phyloP scores from a whole-genome alignment of 306 rosid species.

The Rosa multiflora region DNA sequence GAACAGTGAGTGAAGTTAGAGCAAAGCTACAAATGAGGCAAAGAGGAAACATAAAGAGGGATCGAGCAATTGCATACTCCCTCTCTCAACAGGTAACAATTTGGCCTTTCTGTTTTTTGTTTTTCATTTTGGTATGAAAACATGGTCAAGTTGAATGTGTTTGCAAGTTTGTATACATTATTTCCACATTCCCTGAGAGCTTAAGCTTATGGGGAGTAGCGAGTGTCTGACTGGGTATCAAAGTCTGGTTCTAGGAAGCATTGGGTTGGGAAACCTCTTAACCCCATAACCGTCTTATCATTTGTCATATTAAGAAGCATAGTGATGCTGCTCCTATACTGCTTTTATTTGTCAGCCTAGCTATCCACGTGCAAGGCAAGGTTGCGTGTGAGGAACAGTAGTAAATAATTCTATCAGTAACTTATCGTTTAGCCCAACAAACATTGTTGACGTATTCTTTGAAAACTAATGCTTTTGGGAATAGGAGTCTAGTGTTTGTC shows the following conservation, averaged over 20 bases:
- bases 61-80: conserved; percentile 66
- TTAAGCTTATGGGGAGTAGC: background rate
- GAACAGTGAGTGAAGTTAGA: conserved; percentile 64
- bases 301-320: background rate
- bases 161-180: background rate
- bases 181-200: background rate
- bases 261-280: background rate
- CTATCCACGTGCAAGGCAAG: background rate
- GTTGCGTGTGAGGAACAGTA: background rate
- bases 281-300: background rate
- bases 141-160: background rate
- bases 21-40: conserved; percentile 66
- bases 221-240: background rate
- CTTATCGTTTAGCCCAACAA: background rate
- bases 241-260: background rate
- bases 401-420: background rate
- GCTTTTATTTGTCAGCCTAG: background rate
- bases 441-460: background rate
- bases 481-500: background rate
- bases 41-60: conserved; percentile 70
- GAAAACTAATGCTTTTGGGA: background rate
- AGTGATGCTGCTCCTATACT: background rate
- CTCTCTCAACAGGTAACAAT: conserved; percentile 56
- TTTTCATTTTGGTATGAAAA: background rate
- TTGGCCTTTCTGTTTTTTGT: background rate